Base-by-base conservation (phyloP, 2,329 filamentous ascomycete genomes). In the Fusarium sulawesiense region DNA sequence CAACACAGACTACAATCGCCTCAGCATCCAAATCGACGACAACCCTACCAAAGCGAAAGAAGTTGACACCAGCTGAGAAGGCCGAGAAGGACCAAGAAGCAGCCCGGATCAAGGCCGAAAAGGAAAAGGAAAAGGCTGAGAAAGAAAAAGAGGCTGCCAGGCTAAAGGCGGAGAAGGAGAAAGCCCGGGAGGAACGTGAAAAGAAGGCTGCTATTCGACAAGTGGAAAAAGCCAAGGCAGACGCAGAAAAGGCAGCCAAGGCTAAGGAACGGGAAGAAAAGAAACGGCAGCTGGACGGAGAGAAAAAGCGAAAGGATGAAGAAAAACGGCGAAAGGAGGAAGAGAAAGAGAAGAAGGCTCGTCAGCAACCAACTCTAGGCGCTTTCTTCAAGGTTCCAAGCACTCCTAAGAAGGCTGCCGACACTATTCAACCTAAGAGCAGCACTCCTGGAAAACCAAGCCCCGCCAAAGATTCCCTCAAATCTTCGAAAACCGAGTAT, bases 311-410 rank as follows among this genome's bases (percentile, higher is more conserved):
- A 18, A 80, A 83, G 60, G 86, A 84, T 72, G 85, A 87, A 37
- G 84, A 86, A 42, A 84, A 85, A 71, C 29, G 29, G 57, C 80
- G 80, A 18, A 80, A 83, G 61, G 86, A 84, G 73, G 85, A 87
- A 42, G 84, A 86, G 44, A 84, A 85, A 72, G 83, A 84, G 25
- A 87, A 82, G 70, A 87, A 84, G 75, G 81, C 82, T n/a, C 78
- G 82, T 16, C 83, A 78, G 55, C 86, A 84, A 77, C 79, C 79
- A 72, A 83, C 77, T 63, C 80, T 88, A 16, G 82, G 79, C 47
- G 79, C 75, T 42, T 86, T 87, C 75, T 87, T 87, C 74, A 82
- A 79, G 50, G 68, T 75, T 20, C 77, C 81, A 10, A 75, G 71
- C 21, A 80, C 80, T 4, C 79, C 83, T 7, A 82, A 82, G 58